Base-by-base conservation (phyloP, 441 rosid genomes). In the Croton laevigatus region DNA sequence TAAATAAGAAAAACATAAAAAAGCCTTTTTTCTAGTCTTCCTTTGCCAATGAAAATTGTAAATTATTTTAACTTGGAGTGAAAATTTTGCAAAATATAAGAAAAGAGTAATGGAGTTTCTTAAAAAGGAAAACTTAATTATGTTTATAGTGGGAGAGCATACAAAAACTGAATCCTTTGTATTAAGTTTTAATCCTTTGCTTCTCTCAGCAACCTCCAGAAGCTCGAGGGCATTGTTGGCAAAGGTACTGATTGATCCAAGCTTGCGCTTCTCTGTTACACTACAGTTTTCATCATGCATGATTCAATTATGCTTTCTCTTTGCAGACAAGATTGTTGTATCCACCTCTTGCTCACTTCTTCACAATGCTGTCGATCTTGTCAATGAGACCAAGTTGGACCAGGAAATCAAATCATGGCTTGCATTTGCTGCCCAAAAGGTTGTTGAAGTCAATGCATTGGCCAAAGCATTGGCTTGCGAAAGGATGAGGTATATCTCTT, bases 381-480 rank as follows among this genome's bases (percentile, higher is more conserved):
- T 88, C 60, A 91, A 91, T 60, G 98, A 94, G 87, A 81, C 90
- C 57, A 91, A 94, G 87, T 80, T 94, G 1, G 99, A 94, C 72
- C 62, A 72, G 37, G 99, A 94, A 73, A 85, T 94, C 69, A 92
- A 92, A 71, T 92, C 99, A 22, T 94, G 99, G 98, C 81, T 94
- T 51, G 99, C 99, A 62, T 94, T 94, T 76, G 98, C 98, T 67
- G 99, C 99, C 73, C 99, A 94, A 71, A 94, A 94, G 84, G 82
- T 94, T 70, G 85, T 89, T 73, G 99, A 94, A 86, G 98, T 92
- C 51, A 86, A 92, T 79, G 94, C 93, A 22, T 76, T 94, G 84
- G 96, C 97, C 78, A 87, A 89, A 87, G 90, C 97, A 54, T 82
- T 94, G 82, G 91, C 88, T 38, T 93, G 99, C 53, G 81, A 85